Conservation (phyloP, 2,329 filamentous ascomycete species). For the Xenosphaeropsis pyriputrescens region DNA sequence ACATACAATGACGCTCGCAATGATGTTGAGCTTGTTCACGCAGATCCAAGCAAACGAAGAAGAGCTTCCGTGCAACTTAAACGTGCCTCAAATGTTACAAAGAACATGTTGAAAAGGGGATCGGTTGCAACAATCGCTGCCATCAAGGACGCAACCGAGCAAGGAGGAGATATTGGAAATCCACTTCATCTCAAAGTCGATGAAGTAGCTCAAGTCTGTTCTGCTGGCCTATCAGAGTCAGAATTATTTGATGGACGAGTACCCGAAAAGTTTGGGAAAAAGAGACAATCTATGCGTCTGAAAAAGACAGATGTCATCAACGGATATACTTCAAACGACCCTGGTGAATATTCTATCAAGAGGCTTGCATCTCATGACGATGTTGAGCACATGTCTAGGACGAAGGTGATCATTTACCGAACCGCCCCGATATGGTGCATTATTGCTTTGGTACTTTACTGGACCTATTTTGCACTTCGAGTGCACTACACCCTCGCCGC, state of each 20-base stretch:
- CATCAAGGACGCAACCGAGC: not conserved
- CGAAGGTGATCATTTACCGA: not conserved
- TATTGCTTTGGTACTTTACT: not conserved
- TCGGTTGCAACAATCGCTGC: not conserved
- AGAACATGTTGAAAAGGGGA: not conserved
- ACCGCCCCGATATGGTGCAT: not conserved
- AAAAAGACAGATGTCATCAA: not conserved
- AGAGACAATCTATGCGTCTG: not conserved
- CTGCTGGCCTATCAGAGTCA: not conserved
- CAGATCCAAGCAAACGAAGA: no score
- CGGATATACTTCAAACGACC: not conserved
- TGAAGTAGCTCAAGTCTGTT: not conserved
- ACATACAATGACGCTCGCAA: no score
- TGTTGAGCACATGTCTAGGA: not conserved
- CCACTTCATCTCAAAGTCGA: not conserved
- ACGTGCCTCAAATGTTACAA: not conserved
- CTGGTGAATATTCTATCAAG: not conserved
- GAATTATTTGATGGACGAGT: not conserved
- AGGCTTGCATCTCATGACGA: not conserved
- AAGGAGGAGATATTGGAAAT: not conserved
- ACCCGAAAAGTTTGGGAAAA: not conserved
- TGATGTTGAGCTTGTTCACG: no score
- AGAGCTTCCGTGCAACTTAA: not conserved
- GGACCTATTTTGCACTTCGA: slow-evolving; percentile 33
- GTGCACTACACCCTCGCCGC: slow-evolving; percentile 34